These are phyloP conservation scores for Epichloe sibirici DNA, from an alignment of 2,329 filamentous ascomycete genomes.

Conservation along the genomic window DNA sequence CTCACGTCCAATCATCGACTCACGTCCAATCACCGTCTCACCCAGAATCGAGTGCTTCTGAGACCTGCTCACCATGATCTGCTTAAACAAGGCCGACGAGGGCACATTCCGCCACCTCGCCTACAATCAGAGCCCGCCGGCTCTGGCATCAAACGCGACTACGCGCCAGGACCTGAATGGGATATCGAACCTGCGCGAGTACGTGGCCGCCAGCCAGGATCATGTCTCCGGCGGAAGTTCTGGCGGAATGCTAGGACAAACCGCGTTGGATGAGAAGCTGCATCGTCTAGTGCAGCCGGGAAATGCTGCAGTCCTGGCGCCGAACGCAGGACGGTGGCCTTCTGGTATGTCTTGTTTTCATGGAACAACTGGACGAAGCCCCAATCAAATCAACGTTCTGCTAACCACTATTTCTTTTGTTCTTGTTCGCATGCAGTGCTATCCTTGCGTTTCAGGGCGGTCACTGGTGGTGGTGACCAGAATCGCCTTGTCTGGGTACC, in stretches of 20 bases:
- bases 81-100: slow-evolving; percentile 42
- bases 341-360: background rate
- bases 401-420: too few species aligned
- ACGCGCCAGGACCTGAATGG: slow-evolving; percentile 44
- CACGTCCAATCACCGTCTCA: too few species aligned
- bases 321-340: slow-evolving; percentile 19
- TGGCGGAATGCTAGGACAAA: slow-evolving; percentile 8
- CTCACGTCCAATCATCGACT: too few species aligned
- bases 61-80: slow-evolving; percentile 30
- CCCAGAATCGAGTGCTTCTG: too few species aligned
- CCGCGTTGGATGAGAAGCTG: slow-evolving; percentile 16
- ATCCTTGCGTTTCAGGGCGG: slow-evolving; percentile 21
- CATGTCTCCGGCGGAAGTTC: slow-evolving; percentile 16
- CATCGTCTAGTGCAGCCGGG: slow-evolving; percentile 4
- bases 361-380: slow-evolving; percentile 10
- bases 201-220: slow-evolving; percentile 24
- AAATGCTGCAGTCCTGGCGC: background rate
- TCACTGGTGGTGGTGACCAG: slow-evolving; percentile 29
- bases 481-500: slow-evolving; percentile 19
- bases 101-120: slow-evolving; percentile 32
- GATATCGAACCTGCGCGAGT: slow-evolving; percentile 37
- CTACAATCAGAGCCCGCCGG: slow-evolving; percentile 43
- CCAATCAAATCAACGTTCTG: too few species aligned
- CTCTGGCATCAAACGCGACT: slow-evolving; percentile 34
- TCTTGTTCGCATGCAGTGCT: slow-evolving; percentile 8